phyloP scores from a whole-genome alignment of 805 yeast species.

The Metschnikowia cubensis region DNA sequence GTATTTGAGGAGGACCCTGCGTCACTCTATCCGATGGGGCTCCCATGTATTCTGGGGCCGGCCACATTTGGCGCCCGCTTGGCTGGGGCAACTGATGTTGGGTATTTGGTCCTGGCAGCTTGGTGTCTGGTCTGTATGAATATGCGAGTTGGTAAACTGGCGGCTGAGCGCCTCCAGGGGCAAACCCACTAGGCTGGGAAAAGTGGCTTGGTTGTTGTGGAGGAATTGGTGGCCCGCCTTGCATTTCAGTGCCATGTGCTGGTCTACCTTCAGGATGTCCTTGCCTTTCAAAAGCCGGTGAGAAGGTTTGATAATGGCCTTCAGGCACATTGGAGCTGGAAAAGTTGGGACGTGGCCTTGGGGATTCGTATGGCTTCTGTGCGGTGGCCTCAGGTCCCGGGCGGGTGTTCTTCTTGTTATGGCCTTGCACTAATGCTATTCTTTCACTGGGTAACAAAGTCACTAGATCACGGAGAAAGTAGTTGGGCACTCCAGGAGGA shows the following conservation, averaged over 20 bases:
- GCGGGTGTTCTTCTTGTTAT: constrained; percentile 9
- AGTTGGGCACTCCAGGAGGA: constrained; percentile 47
- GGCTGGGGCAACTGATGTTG: constrained; percentile 26
- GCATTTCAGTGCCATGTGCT: constrained; percentile 1
- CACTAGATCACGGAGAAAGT: constrained; percentile 40
- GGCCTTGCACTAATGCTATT: constrained; percentile 34
- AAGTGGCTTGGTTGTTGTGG: constrained; percentile 9
- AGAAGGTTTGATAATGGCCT: constrained; percentile 2
- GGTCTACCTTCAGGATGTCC: constrained; percentile 4
- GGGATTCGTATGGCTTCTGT: constrained; percentile 6
- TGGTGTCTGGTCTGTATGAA: constrained; percentile 14
- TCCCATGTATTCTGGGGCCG: constrained; percentile 14
- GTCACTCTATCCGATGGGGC: constrained; percentile 21
- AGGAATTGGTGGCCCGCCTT: constrained; percentile 6
- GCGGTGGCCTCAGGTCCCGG: constrained; percentile 7
- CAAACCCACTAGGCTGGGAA: constrained; percentile 1
- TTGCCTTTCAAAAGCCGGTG: constrained; percentile 3
- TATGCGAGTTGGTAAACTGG: constrained; percentile 8
- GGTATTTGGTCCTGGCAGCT: constrained; percentile 17
- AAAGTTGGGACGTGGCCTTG: constrained; percentile 11
- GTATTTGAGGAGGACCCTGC: constrained; percentile 14
- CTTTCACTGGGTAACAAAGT: constrained; percentile 41
- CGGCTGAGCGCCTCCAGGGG: constrained; percentile 6
- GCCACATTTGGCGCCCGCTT: constrained; percentile 25
- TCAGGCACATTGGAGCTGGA: constrained; percentile 2